Percentiles rank a stretch among this genome's conserved stretches.
Conservation (phyloP, 352 stramenopile species). For the Pythium brassicae region DNA sequence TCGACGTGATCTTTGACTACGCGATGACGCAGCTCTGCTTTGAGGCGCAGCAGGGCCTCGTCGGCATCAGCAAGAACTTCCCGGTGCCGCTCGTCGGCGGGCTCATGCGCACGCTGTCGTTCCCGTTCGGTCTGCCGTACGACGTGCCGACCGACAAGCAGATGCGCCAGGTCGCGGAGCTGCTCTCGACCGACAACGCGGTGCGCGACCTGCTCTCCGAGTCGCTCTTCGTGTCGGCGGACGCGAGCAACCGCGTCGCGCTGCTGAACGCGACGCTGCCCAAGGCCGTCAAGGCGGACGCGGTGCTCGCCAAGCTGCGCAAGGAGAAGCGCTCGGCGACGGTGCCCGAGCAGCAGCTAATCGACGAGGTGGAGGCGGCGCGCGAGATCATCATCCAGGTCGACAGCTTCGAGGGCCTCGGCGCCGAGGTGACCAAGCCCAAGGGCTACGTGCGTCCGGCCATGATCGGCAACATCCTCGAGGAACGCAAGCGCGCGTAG, state of each 20-base stretch:
- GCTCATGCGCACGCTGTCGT: constrained; percentile 94
- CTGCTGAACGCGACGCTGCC: constrained; percentile 71
- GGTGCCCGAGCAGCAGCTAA: constrained; percentile 90
- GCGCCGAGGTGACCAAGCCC: constrained; percentile 71
- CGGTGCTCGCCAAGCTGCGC: constrained; percentile 87
- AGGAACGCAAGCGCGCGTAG: constrained; percentile 16
- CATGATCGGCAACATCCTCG: constrained; percentile 57
- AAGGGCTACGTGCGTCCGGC: constrained; percentile 89
- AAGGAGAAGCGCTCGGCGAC: constrained; percentile 95
- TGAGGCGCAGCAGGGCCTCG: constrained; percentile 94
- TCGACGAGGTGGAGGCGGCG: constrained; percentile 94
- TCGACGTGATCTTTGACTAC: constrained; percentile 96
- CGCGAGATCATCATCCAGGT: constrained; percentile 98
- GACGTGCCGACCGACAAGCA: constrained; percentile 87
- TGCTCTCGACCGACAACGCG: constrained; percentile 69
- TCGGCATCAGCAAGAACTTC: constrained; percentile 96
- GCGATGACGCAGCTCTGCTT: constrained; percentile 95
- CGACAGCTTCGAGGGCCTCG: constrained; percentile 88
- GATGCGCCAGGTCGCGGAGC: constrained; percentile 60
- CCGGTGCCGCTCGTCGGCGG: constrained; percentile 88
- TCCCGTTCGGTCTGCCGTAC: constrained; percentile 94
- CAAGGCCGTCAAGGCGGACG: constrained; percentile 91
- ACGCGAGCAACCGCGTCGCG: constrained; percentile 60
- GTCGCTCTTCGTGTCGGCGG: constrained; percentile 72
- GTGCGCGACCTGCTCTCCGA: constrained; percentile 70